These are phyloP conservation scores for Aspergillus tanneri DNA, from an alignment of 2,329 filamentous ascomycete genomes.

Conservation along the genomic window DNA sequence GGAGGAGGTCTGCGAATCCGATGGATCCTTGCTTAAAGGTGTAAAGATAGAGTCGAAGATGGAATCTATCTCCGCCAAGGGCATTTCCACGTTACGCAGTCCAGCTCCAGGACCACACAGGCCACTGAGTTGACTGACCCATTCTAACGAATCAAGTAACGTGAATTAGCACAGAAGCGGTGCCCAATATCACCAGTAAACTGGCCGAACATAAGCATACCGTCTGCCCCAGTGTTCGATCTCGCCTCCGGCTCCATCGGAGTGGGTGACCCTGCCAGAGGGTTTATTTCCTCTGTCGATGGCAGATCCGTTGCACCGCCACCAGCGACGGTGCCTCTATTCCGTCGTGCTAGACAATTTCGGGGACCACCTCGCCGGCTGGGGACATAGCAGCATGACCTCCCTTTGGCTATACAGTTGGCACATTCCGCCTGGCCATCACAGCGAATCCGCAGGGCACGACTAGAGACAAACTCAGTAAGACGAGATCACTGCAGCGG, in stretches of 20 bases:
- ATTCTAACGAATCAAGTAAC: constrained; percentile 10
- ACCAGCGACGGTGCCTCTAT: not conserved
- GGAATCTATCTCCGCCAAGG: constrained; percentile 50
- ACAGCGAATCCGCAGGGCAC: constrained; percentile 49
- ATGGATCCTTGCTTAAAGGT: not conserved
- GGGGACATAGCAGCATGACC: constrained; percentile 20
- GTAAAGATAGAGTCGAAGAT: constrained; percentile 45
- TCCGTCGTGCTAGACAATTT: constrained; percentile 1
- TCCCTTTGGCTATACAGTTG: constrained; percentile 31
- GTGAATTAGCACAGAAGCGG: not conserved
- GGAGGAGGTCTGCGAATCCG: not conserved
- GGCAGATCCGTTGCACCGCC: not conserved
- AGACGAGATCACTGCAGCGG: not conserved
- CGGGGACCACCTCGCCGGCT: constrained; percentile 6
- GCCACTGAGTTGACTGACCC: constrained; percentile 17
- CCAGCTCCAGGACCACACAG: constrained; percentile 50
- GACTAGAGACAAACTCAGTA: constrained; percentile 31
- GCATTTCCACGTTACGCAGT: constrained; percentile 48
- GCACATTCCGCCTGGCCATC: constrained; percentile 48
- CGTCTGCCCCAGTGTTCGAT: not conserved
- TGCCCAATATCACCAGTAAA: not conserved
- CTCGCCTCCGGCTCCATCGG: not conserved
- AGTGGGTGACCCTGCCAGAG: not conserved
- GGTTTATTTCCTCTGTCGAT: not conserved
- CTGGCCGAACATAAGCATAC: no score